Evolutionary conservation across 2,329 filamentous ascomycete genomes (phyloP).

Genomic region (Hymenoscyphus fraxineus): DNA sequence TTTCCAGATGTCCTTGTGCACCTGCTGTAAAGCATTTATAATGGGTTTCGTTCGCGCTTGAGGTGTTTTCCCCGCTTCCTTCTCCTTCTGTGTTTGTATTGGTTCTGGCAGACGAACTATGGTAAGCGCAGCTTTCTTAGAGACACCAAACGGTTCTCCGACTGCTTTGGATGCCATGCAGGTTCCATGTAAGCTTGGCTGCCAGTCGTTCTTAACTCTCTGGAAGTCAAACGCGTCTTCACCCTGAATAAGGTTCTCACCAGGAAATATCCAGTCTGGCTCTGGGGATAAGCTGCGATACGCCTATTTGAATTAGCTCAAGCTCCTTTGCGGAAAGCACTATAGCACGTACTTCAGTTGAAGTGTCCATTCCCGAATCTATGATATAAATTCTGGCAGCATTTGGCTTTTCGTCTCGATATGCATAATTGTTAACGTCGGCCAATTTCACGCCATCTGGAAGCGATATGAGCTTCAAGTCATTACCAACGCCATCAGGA

Average conservation of each 20-base stretch:
- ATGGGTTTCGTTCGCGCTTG: too few relatives aligned
- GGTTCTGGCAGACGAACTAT: neutral
- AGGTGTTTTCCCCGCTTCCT: too few relatives aligned
- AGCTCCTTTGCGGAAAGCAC: too few relatives aligned
- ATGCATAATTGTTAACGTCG: neutral
- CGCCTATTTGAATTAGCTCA: neutral
- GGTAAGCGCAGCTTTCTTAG: neutral
- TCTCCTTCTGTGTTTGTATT: neutral
- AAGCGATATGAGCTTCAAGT: neutral
- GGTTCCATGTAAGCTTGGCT: neutral
- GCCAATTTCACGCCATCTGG: neutral
- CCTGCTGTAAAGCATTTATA: too few relatives aligned
- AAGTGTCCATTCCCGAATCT: constrained; percentile 1
- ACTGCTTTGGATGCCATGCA: neutral
- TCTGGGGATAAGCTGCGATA: neutral
- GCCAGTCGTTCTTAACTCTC: neutral
- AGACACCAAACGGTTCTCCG: neutral
- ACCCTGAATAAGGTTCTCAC: neutral
- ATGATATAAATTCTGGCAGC: neutral
- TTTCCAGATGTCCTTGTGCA: too few relatives aligned
- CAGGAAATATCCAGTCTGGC: neutral
- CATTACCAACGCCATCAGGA: neutral
- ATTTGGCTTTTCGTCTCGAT: neutral
- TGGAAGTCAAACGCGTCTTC: neutral
- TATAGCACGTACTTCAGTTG: too few relatives aligned